Evolutionary conservation across 2,329 filamentous ascomycete genomes (phyloP), one percentile per base, ranked within the genome.

Genomic region (Chlorencoelia australis): DNA sequence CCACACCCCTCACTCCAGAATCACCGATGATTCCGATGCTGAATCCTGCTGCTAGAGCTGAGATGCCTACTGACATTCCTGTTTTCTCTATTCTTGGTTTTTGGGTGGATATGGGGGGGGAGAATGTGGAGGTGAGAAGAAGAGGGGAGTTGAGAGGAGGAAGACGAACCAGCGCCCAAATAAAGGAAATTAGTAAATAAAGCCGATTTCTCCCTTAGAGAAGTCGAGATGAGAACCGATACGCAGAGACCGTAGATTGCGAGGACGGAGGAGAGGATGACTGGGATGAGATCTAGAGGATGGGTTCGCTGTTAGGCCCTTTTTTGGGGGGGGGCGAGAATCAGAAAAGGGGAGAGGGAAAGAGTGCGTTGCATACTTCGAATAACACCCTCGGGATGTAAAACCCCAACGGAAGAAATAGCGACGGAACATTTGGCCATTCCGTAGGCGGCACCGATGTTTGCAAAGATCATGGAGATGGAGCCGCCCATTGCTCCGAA

Each of bases 181-280:
- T 88, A 81, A 53, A 88, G 80, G 66, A 88, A 87, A 42, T 80
- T 79, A 35, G 82, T 85, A 55, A 80, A 88, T 41, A 89, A 37
- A 40, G 83, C 71, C 40, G 81, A 66, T 46, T 74, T 61, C 63
- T 88, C 82, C 52, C 68, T 70, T 46, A 89, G 68, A 53, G 74
- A 73, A 57, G 84, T 80, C 55, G 82, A 85, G 59, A 89, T 85
- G 53, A 89, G 66, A 59, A 89, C 82, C 15, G 82, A 85, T 46
- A 88, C 81, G 65, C 89, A 83, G 50, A 89, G 75, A 55, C 83
- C 83, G 68, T 89, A 96, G 66, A 96, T 96, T 79, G 85, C 88
- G 66, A 98, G 94, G 67, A 96, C 95, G 93, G 89, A 91, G 70
- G 91, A 88, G 86, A 98, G 95, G 77, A 98, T 94, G 67, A 95